Base-by-base conservation (phyloP, 495 filamentous ascomycete genomes). In the Xylaria grammica region DNA sequence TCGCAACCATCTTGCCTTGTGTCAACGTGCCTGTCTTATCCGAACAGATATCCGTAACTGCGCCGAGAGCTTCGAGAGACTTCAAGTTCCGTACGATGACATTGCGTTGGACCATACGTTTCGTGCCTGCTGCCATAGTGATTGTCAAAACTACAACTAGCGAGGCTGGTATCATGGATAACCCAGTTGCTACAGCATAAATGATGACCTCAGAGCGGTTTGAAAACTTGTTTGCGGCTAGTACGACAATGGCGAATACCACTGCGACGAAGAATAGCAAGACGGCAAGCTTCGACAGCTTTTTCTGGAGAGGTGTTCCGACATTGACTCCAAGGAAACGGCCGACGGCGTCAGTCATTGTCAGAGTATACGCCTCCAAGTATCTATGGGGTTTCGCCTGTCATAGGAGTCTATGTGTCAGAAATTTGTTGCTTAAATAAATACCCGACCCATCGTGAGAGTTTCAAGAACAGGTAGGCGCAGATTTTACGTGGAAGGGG, bases 1-100 rank as follows among this genome's bases (percentile, higher is more conserved):
- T 84, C 24, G 81, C 78, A 9, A 85, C 77, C 84, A 86, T 86
- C 60, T 82, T 84, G 24, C 89, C 89, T 72, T 91, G 89, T 1
- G 89, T 90, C 29, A 91, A 73, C 13, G 89, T 90, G 17, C 89
- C 88, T 19, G 89, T 91, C 71, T 90, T 91, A 67, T 90, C 89
- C 1, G 87, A 90, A 70, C 89, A 91, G 55, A 91, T 89, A 66
- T 90, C 85, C 26, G 87, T 89, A n/a, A 89, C 85, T 38, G 82
- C 87, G 17, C 89, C 89, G 22, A 91, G 77, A 3, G 89, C 87
- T 65, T 85, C 83, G 6, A 85, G 65, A 15, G 81, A 82, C 65
- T 79, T 76, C 30, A 85, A 71, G 48, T 83, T 84, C 11, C 83
- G 77, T 15, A 82, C 82, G 40, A 84, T 77, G 54, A 85, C 83